Base-by-base conservation (phyloP, 1,284 basidiomycete genomes). In the Chalciporus piperatoides region DNA sequence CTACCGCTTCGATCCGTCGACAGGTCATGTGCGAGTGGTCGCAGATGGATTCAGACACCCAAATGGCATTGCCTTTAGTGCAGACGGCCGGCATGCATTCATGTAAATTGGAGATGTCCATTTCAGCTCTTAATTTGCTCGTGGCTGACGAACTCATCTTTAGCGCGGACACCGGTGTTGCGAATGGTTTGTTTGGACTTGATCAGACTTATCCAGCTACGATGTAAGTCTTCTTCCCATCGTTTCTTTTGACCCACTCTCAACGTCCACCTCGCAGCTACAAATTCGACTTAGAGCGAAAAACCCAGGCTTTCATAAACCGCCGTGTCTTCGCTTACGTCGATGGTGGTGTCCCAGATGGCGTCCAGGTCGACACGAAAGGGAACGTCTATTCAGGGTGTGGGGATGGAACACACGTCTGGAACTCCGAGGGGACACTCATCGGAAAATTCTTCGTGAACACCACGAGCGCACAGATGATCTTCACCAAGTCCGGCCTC, bases 391-490 rank as follows among this genome's bases (percentile, higher is more conserved):
- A 44, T 41, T 42, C 46, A 17, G 48, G 51, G 24, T 36, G 27
- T 28, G 51, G 51, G 36, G 52, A 54, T 11, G 52, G 51, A 19
- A n/a, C 41, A 28, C 53, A 81, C 73, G 82, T 89, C 4, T 87
- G 80, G 77, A 77, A 80, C 59, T 59, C 75, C 0, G 63, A 74
- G 17, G 86, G 86, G 2, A 75, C 72, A 4, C 71, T 89, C 4
- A 66, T 90, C 11, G 86, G 86, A 35, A 89, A 89, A 68, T 82
- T 90, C 64, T 87, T 84, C 71, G 59, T 82, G 0, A 81, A 80
- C 7, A 71, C 68, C 2, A 73, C 71, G 0, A 76, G 77, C 12
- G 80, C 86, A 33, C 86, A 89, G 61, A 73, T 83, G 68, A 75
- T 79, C 24, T 89, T 89, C 60, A 84, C 84, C 0, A 79, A 79